Conservation (phyloP, 768 basidiomycete genomes). For the Macrolepiota dolichaula region DNA sequence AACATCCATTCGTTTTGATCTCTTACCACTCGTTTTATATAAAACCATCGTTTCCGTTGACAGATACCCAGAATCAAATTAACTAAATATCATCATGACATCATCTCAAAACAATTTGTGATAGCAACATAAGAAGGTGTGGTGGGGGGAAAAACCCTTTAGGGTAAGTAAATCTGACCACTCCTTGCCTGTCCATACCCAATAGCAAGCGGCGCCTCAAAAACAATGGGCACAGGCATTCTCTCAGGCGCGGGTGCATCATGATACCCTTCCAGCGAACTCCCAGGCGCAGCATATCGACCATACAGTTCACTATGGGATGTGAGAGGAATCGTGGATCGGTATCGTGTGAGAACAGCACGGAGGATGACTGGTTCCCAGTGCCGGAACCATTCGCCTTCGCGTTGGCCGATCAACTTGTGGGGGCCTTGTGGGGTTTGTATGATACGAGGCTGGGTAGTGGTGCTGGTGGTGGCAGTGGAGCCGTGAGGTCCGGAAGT, state of each 20-base stretch:
- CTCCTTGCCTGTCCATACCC: neutral
- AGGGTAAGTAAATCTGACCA: neutral
- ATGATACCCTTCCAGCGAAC: conserved; percentile 25
- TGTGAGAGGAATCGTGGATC: conserved; percentile 31
- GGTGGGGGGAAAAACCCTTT: too few relatives aligned
- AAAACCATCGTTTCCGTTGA: neutral
- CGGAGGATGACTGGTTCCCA: conserved; percentile 72
- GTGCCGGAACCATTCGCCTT: conserved; percentile 75
- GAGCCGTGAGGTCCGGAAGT: neutral
- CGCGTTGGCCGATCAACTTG: conserved; percentile 54
- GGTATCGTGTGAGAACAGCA: conserved; percentile 47
- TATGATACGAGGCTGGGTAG: conserved; percentile 20
- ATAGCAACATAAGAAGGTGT: neutral
- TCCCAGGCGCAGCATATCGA: conserved; percentile 11
- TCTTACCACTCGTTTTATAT: neutral
- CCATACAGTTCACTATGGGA: conserved; percentile 7
- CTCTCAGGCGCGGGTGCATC: neutral
- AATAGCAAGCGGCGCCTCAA: neutral
- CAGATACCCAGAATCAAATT: neutral
- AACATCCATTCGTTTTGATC: neutral
- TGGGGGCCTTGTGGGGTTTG: conserved; percentile 32
- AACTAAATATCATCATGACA: neutral
- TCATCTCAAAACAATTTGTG: neutral
- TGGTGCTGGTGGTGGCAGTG: neutral
- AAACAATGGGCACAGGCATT: neutral